Base-by-base conservation (phyloP, 352 stramenopile species). In the Albugo candida region DNA sequence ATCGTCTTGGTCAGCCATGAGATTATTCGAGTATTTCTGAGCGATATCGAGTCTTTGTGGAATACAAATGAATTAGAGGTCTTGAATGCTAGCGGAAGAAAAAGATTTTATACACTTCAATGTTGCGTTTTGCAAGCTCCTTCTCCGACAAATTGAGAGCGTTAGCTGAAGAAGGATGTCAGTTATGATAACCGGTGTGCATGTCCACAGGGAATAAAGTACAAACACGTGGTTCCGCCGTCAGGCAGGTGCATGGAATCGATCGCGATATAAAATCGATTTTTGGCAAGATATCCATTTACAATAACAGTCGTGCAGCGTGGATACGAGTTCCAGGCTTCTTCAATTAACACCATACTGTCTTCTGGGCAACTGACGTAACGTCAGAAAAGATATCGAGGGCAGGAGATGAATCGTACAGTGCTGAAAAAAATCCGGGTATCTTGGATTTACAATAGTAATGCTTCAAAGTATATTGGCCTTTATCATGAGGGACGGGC, bases 381-480 rank as follows among this genome's bases (percentile, higher is more conserved):
- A 43, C 20, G 14, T 21, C 39, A 16, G 36, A 13, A 52, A 21
- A 38, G 19, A 38, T 16, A 45, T 36, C 21, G 24, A 39, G 38
- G 19, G 18, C 18, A 46, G 5, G 17, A 36, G 37, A 44, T 14
- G 13, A 5, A 2, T 55, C 65, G 20, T 81, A 87, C 75, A 89
- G 75, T 38, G 73, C 67, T 5, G 72, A 84, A 11, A 88, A 63
- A 51, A 83, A 79, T 52, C 68, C 63, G 10, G 78, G 78, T 54
- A 91, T 85, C 56, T 83, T 78, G 50, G 65, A 82, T 61, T 82
- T 81, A 67, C 67, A 76, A 60, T 85, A 86, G 60, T 91, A 91
- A 60, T 91, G 76, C 57, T 91, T 91, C 54, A 76, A 70, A 46
- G 78, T 91, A 63, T 91, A 91, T 57, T 91, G 78, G 40, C 78